Conservation (phyloP, 306 rosid species). For the Ormosia semicastrata region DNA sequence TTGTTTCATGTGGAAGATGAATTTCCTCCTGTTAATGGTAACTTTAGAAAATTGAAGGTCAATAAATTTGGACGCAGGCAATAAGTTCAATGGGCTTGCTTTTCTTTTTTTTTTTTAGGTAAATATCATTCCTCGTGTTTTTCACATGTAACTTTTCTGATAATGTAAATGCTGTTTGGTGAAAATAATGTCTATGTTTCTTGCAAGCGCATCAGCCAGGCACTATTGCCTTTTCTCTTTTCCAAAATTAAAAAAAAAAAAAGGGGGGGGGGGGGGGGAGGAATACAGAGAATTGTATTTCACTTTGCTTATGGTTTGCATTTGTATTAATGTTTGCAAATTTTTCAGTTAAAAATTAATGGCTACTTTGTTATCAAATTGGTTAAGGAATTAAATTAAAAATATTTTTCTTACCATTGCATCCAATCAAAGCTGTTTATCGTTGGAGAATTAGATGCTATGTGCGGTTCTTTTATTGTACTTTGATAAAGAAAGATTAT, state of each 20-base stretch:
- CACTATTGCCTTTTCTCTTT: not conserved
- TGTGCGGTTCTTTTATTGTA: not conserved
- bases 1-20: constrained; percentile 14
- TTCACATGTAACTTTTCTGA: not conserved
- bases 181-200: not conserved
- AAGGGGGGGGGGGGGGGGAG: not conserved
- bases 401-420: not conserved
- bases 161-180: not conserved
- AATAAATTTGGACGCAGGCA: not conserved
- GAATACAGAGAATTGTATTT: not conserved
- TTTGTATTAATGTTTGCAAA: not conserved
- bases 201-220: not conserved
- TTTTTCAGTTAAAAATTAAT: not conserved
- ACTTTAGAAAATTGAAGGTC: constrained; percentile 10
- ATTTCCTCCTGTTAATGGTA: not conserved
- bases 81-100: not conserved
- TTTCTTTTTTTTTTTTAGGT: not conserved
- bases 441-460: not conserved
- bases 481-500: not conserved
- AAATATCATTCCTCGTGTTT: not conserved
- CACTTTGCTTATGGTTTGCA: not conserved
- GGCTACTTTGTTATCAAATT: not conserved
- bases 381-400: not conserved
- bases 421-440: not conserved
- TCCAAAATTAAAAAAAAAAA: not conserved